Percentiles rank a stretch among this genome's conserved stretches.
These are phyloP conservation scores for Linum usitatissimum DNA, from an alignment of 345 rosid genomes.

Conservation along the genomic window DNA sequence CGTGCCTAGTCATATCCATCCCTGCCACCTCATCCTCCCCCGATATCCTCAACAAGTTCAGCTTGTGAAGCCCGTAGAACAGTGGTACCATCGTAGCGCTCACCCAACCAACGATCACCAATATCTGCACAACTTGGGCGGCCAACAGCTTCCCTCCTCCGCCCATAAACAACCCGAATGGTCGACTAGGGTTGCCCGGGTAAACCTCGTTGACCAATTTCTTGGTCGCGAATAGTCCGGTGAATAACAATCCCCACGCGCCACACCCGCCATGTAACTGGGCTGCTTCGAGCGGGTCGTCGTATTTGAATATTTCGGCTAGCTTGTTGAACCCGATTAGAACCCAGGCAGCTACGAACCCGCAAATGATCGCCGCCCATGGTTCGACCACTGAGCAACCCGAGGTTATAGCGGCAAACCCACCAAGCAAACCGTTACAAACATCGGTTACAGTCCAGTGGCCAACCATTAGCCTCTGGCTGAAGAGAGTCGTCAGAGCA, in stretches of 20 bases:
- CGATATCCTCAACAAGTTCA: slow-evolving; percentile 1
- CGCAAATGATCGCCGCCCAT: slow-evolving; percentile 1
- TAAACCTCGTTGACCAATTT: neutral
- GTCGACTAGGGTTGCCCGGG: neutral
- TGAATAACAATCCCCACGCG: slow-evolving; percentile 4
- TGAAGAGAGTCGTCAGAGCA: slow-evolving; percentile 1
- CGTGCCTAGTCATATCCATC: slow-evolving; percentile 5
- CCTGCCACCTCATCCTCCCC: slow-evolving; percentile 4
- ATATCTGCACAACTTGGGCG: neutral
- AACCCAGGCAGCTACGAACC: slow-evolving; percentile 4
- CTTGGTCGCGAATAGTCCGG: neutral
- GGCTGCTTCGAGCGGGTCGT: slow-evolving; percentile 6
- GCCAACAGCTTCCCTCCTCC: slow-evolving; percentile 6
- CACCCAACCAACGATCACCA: slow-evolving; percentile 1
- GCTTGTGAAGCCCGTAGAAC: slow-evolving; percentile 3
- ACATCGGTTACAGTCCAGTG: slow-evolving; percentile 5
- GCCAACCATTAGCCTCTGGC: neutral
- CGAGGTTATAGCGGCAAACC: slow-evolving; percentile 2
- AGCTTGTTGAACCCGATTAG: slow-evolving; percentile 5
- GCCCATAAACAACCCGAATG: neutral
- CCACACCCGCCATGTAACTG: slow-evolving; percentile 4
- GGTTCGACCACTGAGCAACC: slow-evolving; percentile 6
- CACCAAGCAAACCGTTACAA: neutral
- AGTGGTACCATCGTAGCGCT: neutral
- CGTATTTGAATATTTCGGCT: neutral